Evolutionary conservation across 2,329 filamentous ascomycete genomes (phyloP), one percentile per base, ranked within the genome.

Genomic region (Helotiales sp.): DNA sequence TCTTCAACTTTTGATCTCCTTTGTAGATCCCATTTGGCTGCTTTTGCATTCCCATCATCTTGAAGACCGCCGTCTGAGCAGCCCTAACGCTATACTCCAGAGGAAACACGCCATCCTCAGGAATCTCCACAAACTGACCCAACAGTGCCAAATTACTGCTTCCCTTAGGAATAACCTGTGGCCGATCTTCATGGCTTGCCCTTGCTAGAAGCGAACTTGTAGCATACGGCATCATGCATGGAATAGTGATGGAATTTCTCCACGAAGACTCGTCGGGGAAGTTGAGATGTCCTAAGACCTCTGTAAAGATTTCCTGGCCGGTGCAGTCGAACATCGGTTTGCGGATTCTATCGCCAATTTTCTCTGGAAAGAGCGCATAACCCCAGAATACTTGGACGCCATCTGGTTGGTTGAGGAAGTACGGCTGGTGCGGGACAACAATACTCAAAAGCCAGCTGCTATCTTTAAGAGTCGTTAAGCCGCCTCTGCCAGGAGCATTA

Each of bases 121-220:
- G 72, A 24, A 80, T 79, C 70, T 81, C 80, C 20, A 80, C 80
- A 72, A 79, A 82, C 69, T 81, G 80, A 13, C 80, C 80, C 37
- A 82, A 72, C 22, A 81, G 73, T 0, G 77, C 80, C 55, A 81
- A 70, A 71, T 82, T 82, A 24, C 69, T 74, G 26, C 75, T 75
- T 5, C 75, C 76, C 20, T 75, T 63, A 0, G 80, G 80, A 52
- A 81, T 77, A 0, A 81, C 75, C n/a, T 72, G 65, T 2, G 80
- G 80, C 2, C 81, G 77, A 71, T 82, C 79, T 3, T 75, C 76
- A 0, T 63, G 17, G 40, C 40, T 45, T 45, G 40, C 40, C 32
- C 7, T 75, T 70, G 13, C 80, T 76, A 1, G 78, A 73, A 47
- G 82, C 70, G 64, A 82, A 77, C 40, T 78, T 4, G 79, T 80